Conservation (phyloP, 2,329 filamentous ascomycete genomes). For the Botrytis elliptica region DNA sequence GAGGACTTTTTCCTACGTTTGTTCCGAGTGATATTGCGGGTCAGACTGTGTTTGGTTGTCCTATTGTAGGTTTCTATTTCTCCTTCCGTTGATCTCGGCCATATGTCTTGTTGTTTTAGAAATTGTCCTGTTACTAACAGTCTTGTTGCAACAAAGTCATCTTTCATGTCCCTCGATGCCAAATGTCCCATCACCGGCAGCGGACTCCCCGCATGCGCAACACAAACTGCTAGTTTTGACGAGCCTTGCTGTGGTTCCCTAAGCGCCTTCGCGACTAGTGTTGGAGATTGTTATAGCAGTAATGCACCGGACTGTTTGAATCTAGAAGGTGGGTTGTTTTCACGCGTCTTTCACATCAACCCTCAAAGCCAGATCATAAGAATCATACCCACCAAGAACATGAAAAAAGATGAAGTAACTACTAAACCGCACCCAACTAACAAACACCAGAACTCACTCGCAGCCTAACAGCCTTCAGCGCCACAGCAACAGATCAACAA, state of each 20-base stretch:
- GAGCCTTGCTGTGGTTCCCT: slow-evolving; percentile 1
- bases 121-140: background rate
- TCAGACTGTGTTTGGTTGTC: slow-evolving; percentile 10
- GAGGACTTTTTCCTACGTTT: slow-evolving; percentile 11
- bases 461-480: slow-evolving; percentile 13
- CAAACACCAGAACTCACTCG: background rate
- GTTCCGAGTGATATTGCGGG: slow-evolving; percentile 13
- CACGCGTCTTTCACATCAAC: too few species aligned
- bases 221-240: slow-evolving; percentile 4
- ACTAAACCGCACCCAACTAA: background rate
- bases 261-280: background rate
- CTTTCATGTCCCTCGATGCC: slow-evolving; percentile 18
- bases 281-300: slow-evolving; percentile 5
- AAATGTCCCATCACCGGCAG: slow-evolving; percentile 14
- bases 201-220: slow-evolving; percentile 10
- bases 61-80: background rate
- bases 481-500: slow-evolving; percentile 2
- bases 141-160: background rate
- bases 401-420: too few species aligned
- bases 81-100: background rate
- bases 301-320: slow-evolving; percentile 17
- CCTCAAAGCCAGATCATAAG: background rate
- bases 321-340: background rate
- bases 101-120: too few species aligned
- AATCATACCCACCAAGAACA: background rate